phyloP scores from a whole-genome alignment of 1,284 basidiomycete genomes.

The Lignosus rhinocerotis region DNA sequence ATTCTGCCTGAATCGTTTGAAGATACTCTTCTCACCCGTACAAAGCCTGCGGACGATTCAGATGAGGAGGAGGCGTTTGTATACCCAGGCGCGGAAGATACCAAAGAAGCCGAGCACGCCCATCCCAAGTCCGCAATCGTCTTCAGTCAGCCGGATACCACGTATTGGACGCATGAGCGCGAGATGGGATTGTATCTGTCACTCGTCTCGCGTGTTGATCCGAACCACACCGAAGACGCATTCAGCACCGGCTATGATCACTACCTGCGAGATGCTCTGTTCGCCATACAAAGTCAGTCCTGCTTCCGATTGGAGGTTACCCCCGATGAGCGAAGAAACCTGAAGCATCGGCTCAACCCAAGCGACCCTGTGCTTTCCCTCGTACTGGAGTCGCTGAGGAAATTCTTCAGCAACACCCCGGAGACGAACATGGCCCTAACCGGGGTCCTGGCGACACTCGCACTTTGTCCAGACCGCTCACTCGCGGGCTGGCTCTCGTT shows the following conservation, averaged over 20 bases:
- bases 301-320: slow-evolving; percentile 51
- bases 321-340: slow-evolving; percentile 41
- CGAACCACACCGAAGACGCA: slow-evolving; percentile 67
- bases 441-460: slow-evolving; percentile 76
- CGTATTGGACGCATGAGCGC: slow-evolving; percentile 75
- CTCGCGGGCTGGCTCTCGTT: slow-evolving; percentile 88
- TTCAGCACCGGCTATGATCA: slow-evolving; percentile 86
- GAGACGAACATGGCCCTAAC: slow-evolving; percentile 90
- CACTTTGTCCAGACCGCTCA: slow-evolving; percentile 82
- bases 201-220: slow-evolving; percentile 80
- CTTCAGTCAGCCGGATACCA: slow-evolving; percentile 65
- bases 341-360: slow-evolving; percentile 75
- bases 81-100: slow-evolving; percentile 55
- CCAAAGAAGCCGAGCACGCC: slow-evolving; percentile 20
- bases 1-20: slow-evolving; percentile 32
- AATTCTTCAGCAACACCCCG: slow-evolving; percentile 84
- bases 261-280: slow-evolving; percentile 80
- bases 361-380: slow-evolving; percentile 77
- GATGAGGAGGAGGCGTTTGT: slow-evolving; percentile 67
- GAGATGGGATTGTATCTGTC: slow-evolving; percentile 82
- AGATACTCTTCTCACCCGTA: slow-evolving; percentile 7
- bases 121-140: slow-evolving; percentile 28
- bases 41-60: slow-evolving; percentile 37
- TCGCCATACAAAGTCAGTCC: slow-evolving; percentile 64
- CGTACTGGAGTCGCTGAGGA: slow-evolving; percentile 69